Evolutionary conservation across 345 rosid genomes (phyloP).

Genomic region (Aethionema arabicum): DNA sequence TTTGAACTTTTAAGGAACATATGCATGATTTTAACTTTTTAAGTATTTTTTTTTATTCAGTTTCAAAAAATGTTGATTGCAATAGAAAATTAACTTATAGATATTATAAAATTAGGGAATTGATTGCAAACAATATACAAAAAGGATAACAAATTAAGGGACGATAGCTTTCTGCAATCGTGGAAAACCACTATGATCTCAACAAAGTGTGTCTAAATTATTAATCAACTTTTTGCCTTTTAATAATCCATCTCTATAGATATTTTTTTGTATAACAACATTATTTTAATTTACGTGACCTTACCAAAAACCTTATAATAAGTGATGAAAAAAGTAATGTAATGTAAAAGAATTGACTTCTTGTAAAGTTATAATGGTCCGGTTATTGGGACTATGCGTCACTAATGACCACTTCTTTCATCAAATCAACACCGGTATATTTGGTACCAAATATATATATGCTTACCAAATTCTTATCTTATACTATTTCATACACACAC

Average conservation of each 20-base stretch:
- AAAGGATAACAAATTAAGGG: slow-evolving; percentile 15
- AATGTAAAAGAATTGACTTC: slow-evolving; percentile 15
- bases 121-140: neutral
- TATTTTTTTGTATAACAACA: neutral
- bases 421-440: slow-evolving; percentile 25
- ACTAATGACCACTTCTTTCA: slow-evolving; percentile 20
- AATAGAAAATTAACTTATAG: no score
- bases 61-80: no score
- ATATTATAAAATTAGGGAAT: no score
- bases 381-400: slow-evolving; percentile 22
- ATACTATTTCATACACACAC: no score
- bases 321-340: slow-evolving; percentile 8
- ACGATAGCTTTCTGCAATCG: slow-evolving; percentile 22
- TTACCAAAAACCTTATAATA: slow-evolving; percentile 16
- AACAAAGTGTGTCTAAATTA: slow-evolving; percentile 5
- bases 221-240: slow-evolving; percentile 5
- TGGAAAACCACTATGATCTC: slow-evolving; percentile 33
- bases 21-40: no score
- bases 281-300: slow-evolving; percentile 17
- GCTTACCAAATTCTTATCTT: no score
- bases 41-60: no score
- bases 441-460: no score
- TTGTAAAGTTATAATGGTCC: neutral
- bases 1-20: no score
- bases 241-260: neutral